phyloP scores from a whole-genome alignment of 768 basidiomycete species.

The Naematelia aurantialba region DNA sequence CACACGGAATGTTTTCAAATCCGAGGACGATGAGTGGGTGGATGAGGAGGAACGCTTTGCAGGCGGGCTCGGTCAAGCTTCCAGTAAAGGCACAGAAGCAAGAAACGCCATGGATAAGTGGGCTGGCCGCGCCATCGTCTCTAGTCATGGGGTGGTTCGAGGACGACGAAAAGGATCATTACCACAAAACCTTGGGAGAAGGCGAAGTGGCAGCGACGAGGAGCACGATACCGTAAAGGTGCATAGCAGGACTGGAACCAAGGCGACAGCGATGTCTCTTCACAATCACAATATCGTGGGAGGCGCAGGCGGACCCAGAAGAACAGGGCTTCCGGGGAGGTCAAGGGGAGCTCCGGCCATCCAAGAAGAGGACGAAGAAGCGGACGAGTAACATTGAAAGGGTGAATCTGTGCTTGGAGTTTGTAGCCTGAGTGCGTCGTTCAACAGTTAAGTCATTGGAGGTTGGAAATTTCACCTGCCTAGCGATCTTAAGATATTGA shows the following conservation, averaged over 20 bases:
- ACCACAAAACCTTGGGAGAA: background rate
- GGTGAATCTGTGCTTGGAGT: too few species aligned
- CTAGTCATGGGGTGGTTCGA: background rate
- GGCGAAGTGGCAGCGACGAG: background rate
- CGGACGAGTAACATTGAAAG: constrained; percentile 13
- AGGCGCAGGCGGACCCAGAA: background rate
- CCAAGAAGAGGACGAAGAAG: constrained; percentile 30
- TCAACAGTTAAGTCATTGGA: too few species aligned
- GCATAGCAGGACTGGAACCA: background rate
- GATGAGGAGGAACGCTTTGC: constrained; percentile 46
- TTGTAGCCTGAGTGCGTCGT: too few species aligned
- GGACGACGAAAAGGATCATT: background rate
- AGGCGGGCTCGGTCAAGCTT: constrained; percentile 48
- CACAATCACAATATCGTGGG: background rate
- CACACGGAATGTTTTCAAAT: constrained; percentile 46
- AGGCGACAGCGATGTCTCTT: background rate
- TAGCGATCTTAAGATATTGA: too few species aligned
- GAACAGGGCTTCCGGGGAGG: background rate
- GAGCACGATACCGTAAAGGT: background rate
- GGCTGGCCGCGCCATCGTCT: background rate
- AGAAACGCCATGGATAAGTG: background rate
- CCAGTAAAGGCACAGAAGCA: background rate
- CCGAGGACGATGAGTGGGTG: constrained; percentile 50
- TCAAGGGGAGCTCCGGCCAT: constrained; percentile 17
- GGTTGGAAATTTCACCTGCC: too few species aligned